phyloP scores from a whole-genome alignment of 139 green algal species.

The Haematococcus sp. region DNA sequence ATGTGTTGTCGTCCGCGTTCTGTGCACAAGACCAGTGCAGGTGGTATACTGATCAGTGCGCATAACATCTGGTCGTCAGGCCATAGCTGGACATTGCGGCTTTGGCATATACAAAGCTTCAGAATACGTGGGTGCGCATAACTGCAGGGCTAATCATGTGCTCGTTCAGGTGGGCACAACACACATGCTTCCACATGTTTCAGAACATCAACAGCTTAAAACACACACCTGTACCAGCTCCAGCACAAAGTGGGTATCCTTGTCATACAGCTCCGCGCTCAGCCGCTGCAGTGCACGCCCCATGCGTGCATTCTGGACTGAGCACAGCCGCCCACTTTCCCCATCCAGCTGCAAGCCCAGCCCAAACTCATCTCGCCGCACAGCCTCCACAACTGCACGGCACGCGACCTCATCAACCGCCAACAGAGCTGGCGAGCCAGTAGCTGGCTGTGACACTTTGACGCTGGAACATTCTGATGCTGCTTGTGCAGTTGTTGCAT shows the following conservation, averaged over 20 bases:
- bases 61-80: no score
- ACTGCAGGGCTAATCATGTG: no score
- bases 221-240: slow-evolving; percentile 48
- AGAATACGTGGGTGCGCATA: no score
- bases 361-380: slow-evolving; percentile 32
- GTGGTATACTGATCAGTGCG: no score
- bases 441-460: no score
- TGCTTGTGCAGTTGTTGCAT: no score
- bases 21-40: slow-evolving; percentile 4
- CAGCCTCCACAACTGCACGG: slow-evolving; percentile 23
- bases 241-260: slow-evolving; percentile 58
- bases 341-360: slow-evolving; percentile 8
- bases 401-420: slow-evolving; percentile 9
- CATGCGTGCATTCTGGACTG: slow-evolving; percentile 32
- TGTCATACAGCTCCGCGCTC: slow-evolving; percentile 48
- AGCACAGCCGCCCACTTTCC: slow-evolving; percentile 4
- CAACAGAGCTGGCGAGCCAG: neutral
- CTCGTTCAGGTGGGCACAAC: no score
- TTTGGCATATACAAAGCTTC: no score
- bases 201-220: neutral
- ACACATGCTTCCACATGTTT: no score
- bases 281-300: slow-evolving; percentile 44
- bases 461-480: neutral
- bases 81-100: no score
- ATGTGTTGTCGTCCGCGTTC: slow-evolving; percentile 53